Evolutionary conservation across 2,329 filamentous ascomycete species (phyloP).

Genomic region (Fusarium pseudonygamai): DNA sequence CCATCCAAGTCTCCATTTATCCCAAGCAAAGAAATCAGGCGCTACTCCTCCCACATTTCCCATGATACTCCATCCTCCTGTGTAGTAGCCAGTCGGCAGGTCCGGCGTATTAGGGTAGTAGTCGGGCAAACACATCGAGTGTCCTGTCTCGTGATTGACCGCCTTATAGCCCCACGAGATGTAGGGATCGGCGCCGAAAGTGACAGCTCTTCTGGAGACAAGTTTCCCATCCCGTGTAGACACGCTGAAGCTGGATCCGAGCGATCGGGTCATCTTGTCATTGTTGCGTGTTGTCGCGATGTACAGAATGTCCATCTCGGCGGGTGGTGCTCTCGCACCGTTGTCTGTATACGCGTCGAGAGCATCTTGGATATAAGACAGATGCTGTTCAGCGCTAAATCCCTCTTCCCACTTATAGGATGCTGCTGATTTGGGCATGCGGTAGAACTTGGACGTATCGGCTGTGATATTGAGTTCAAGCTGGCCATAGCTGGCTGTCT

Average conservation of each 20-base stretch:
- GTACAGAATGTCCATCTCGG: constrained; percentile 24
- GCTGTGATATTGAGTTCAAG: constrained; percentile 38
- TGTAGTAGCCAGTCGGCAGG: constrained; percentile 42
- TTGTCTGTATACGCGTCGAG: constrained; percentile 18
- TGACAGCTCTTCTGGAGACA: constrained; percentile 41
- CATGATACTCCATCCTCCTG: constrained; percentile 52
- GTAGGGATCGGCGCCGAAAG: constrained; percentile 47
- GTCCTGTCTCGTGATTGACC: constrained; percentile 52
- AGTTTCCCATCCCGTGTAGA: neutral
- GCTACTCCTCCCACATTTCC: constrained; percentile 47
- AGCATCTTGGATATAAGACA: constrained; percentile 27
- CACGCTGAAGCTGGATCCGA: constrained; percentile 9
- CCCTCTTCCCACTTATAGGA: constrained; percentile 37
- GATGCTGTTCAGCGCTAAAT: neutral
- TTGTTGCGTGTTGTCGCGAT: constrained; percentile 18
- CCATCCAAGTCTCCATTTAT: constrained; percentile 53
- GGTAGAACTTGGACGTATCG: constrained; percentile 37
- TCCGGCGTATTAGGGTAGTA: constrained; percentile 44
- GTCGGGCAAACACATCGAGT: constrained; percentile 52
- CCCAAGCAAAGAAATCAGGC: constrained; percentile 52
- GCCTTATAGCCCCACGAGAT: constrained; percentile 46
- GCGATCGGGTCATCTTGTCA: neutral
- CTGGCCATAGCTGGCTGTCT: constrained; percentile 38
- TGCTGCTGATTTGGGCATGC: constrained; percentile 41
- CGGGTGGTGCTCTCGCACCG: neutral